phyloP scores from a whole-genome alignment of 805 yeast species.

The Yarrowia sp. region DNA sequence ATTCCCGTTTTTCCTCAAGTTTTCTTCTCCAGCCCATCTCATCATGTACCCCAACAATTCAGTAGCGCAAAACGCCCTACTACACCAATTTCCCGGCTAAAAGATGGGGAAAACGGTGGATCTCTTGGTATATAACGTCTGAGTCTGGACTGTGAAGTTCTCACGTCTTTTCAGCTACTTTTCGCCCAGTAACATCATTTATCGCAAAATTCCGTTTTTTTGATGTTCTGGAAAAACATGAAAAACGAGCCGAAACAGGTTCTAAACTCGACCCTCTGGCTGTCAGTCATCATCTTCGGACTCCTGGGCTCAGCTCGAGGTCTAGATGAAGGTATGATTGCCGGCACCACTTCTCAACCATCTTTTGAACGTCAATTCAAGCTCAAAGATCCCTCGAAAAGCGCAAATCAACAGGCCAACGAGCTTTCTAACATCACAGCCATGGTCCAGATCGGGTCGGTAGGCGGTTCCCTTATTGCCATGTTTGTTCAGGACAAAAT shows the following conservation, averaged over 20 bases:
- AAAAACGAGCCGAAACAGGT: slow-evolving; percentile 18
- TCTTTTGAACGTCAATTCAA: slow-evolving; percentile 43
- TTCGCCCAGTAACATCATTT: too few species aligned
- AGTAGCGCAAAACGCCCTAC: too few species aligned
- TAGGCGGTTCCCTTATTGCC: slow-evolving; percentile 52
- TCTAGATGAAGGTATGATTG: slow-evolving; percentile 52
- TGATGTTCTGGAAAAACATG: slow-evolving; percentile 3
- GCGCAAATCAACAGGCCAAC: slow-evolving; percentile 41
- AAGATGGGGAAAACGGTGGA: not conserved
- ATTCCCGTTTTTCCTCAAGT: too few species aligned
- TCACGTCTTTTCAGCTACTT: not conserved
- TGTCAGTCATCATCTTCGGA: slow-evolving; percentile 50
- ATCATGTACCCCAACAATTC: slow-evolving; percentile 1
- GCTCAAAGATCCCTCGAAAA: slow-evolving; percentile 41
- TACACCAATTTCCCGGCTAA: not conserved
- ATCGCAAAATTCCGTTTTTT: too few species aligned
- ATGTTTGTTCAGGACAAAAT: slow-evolving; percentile 48
- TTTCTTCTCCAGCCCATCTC: too few species aligned
- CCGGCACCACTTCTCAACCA: slow-evolving; percentile 48
- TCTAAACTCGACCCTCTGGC: slow-evolving; percentile 44
- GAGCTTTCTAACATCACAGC: slow-evolving; percentile 52
- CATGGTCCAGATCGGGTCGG: slow-evolving; percentile 57
- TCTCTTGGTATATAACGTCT: not conserved
- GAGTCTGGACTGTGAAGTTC: too few species aligned
- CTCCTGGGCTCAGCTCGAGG: slow-evolving; percentile 58